Evolutionary conservation across 2,329 filamentous ascomycete genomes (phyloP), one percentile per base, ranked within the genome.

Genomic region (Fusarium sp.): DNA sequence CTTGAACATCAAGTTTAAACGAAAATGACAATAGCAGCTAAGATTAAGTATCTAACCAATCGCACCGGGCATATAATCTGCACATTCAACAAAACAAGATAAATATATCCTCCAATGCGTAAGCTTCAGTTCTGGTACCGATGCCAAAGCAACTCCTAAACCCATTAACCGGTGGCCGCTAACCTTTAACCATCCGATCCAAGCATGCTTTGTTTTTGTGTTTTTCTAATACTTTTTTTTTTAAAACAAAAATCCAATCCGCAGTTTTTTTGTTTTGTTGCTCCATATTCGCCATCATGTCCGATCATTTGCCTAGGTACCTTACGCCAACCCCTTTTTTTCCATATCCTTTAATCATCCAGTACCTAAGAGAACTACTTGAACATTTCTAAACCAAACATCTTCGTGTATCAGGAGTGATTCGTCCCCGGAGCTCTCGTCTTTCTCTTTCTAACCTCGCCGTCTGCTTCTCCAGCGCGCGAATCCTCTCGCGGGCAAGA

Each of bases 401-500:
- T 4, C 64, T 65, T 26, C 67, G 30, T 50, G 70, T 65, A 57
- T 74, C 63, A 9, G 72, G 53, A 39, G 59, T 68, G 10, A 77
- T 66, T 22, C 68, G 51, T 28, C 65, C 64, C 42, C 73, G 64
- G 20, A 78, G 51, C 73, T 83, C 81, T 67, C 81, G 77, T 60
- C 81, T 77, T 72, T 83, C 82, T 56, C 77, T 79, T 73, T 83
- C 80, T 38, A 84, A 71, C 48, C 75, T 75, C 6, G 75, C 74
- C 33, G 81, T 81, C 68, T 85, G 82, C 56, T 79, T 76, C 72
- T 85, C 83, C 16, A 86, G 77, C 13, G 78, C 65, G 57, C 80
- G 76, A 60, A 86, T 86, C 58, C 84, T 79, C 48, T 82, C 79
- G 38, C 83, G 79, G 2, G 84, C 84, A 70, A 85, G 82, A 31